phyloP scores from a whole-genome alignment of 2,329 filamentous ascomycete genomes.

The Trichoderma semiorbis region DNA sequence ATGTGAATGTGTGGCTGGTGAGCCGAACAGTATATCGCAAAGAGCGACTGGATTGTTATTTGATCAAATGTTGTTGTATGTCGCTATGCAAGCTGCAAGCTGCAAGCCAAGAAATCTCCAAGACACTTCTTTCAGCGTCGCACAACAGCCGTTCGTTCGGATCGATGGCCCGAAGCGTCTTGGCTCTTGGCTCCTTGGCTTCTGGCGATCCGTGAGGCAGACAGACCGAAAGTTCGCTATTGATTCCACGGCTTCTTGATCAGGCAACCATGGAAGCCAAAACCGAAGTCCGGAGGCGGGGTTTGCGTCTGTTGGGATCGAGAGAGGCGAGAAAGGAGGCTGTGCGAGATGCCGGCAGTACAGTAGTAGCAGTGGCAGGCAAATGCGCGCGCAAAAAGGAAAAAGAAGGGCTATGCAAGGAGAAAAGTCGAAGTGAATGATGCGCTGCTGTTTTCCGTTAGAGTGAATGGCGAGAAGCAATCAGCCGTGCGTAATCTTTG shows the following conservation, averaged over 20 bases:
- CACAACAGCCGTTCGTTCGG: constrained; percentile 2
- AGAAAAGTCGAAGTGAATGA: background rate
- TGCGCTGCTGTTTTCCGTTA: background rate
- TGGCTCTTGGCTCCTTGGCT: background rate
- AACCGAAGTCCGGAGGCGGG: background rate
- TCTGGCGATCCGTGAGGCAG: background rate
- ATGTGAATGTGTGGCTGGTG: background rate
- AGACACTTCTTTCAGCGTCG: background rate
- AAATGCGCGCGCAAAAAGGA: background rate
- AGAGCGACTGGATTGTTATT: background rate
- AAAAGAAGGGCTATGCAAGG: background rate
- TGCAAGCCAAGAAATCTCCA: background rate
- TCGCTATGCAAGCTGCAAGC: background rate
- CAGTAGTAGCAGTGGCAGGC: background rate
- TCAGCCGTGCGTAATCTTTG: background rate
- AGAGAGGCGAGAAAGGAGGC: constrained; percentile 3
- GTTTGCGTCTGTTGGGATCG: background rate
- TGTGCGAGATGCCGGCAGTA: background rate
- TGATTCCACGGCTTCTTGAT: background rate
- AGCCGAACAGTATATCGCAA: background rate
- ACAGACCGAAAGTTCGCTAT: background rate
- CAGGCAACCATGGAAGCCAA: background rate
- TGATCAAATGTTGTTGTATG: background rate
- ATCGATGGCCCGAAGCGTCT: background rate
- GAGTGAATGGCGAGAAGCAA: background rate